These are phyloP conservation scores for Hygrocybe punicea DNA, from an alignment of 768 basidiomycete genomes.

Conservation along the genomic window DNA sequence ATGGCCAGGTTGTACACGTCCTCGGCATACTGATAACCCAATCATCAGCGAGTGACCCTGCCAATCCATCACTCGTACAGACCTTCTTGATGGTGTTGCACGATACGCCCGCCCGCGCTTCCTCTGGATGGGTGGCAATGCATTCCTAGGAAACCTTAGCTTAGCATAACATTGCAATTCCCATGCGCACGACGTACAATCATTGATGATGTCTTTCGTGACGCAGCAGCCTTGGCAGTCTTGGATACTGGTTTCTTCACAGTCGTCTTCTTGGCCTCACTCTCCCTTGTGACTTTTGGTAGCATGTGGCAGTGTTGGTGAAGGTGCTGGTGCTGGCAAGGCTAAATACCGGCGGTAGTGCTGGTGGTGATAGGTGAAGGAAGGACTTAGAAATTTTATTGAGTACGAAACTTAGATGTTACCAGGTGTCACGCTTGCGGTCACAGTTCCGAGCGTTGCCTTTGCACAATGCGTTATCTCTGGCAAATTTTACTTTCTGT, in stretches of 20 bases:
- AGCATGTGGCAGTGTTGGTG: no score
- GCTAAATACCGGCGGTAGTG: no score
- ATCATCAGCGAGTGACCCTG: slow-evolving; percentile 13
- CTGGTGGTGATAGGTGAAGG: no score
- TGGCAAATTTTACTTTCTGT: no score
- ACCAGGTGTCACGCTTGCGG: no score
- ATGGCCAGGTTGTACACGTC: slow-evolving; percentile 79
- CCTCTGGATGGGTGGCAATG: slow-evolving; percentile 67
- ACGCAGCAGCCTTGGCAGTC: slow-evolving; percentile 24
- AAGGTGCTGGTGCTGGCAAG: no score
- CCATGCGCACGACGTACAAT: slow-evolving; percentile 31
- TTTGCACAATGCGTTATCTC: no score
- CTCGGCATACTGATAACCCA: slow-evolving; percentile 63
- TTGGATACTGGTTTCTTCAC: slow-evolving; percentile 34
- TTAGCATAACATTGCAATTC: no score
- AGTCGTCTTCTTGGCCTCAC: slow-evolving; percentile 22
- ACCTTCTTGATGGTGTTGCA: slow-evolving; percentile 83
- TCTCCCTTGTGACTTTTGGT: no score
- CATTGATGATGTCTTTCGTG: slow-evolving; percentile 50
- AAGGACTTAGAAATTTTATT: no score
- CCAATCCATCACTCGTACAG: slow-evolving; percentile 6
- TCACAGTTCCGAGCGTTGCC: no score
- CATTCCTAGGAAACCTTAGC: slow-evolving; percentile 48
- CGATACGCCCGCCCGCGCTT: slow-evolving; percentile 72
- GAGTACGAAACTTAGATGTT: no score